Percentiles rank a stretch among this genome's conserved stretches.
phyloP scores from a whole-genome alignment of 2,329 filamentous ascomycete species.

The Meredithiella fracta region DNA sequence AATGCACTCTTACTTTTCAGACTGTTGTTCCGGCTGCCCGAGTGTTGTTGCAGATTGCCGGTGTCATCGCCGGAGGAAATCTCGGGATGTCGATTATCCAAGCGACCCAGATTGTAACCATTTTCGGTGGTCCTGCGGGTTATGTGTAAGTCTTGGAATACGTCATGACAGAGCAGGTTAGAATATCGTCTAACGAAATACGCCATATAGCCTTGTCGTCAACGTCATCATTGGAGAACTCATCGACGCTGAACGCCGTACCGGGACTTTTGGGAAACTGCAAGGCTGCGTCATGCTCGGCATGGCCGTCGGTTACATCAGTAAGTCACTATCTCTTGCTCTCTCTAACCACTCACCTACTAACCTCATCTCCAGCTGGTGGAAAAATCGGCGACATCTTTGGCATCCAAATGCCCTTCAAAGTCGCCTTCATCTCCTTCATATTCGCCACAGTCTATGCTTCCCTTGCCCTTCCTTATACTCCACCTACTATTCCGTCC shows the following conservation, averaged over 20 bases:
- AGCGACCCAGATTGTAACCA: conserved; percentile 47
- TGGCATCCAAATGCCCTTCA: conserved; percentile 48
- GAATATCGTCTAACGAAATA: too few relatives aligned
- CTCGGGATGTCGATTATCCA: conserved; percentile 53
- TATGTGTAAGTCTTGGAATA: conserved; percentile 32
- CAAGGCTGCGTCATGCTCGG: conserved; percentile 54
- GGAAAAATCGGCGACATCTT: conserved; percentile 48
- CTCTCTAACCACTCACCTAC: background rate
- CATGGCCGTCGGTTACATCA: conserved; percentile 43
- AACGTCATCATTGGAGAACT: conserved; percentile 54
- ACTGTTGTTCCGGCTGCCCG: conserved; percentile 48
- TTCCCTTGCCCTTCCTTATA: conserved; percentile 30
- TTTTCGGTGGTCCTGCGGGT: conserved; percentile 51
- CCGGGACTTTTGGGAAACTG: conserved; percentile 46
- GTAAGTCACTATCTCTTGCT: conserved; percentile 21
- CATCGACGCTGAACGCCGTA: conserved; percentile 41
- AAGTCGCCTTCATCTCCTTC: conserved; percentile 43
- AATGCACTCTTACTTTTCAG: conserved; percentile 44
- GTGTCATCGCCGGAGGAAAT: conserved; percentile 43
- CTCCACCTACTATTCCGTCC: conserved; percentile 28
- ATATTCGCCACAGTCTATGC: conserved; percentile 28
- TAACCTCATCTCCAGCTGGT: conserved; percentile 27
- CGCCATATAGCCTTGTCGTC: conserved; percentile 41
- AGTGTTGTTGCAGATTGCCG: conserved; percentile 46
- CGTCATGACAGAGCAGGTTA: conserved; percentile 7